phyloP scores from a whole-genome alignment of 345 rosid species.

The Syzygium aromaticum region DNA sequence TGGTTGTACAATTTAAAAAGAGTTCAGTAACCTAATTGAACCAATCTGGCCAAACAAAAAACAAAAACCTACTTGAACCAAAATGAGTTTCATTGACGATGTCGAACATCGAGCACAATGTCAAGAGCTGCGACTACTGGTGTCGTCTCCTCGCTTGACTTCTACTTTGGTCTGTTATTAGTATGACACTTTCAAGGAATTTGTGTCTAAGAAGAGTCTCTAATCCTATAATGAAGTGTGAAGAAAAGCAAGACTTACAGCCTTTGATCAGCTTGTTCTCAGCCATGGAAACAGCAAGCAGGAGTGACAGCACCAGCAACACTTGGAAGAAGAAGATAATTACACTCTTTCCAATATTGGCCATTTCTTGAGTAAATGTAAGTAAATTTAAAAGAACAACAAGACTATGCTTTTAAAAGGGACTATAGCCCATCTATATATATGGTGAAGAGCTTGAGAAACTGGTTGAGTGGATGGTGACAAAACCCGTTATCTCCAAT shows the following conservation, averaged over 20 bases:
- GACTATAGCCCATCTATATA: neutral
- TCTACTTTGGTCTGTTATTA: neutral
- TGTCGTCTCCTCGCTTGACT: neutral
- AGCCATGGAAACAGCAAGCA: slow-evolving; percentile 7
- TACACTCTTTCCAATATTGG: neutral
- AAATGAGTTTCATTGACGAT: no score
- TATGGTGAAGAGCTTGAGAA: neutral
- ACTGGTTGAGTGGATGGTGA: neutral
- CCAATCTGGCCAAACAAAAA: neutral
- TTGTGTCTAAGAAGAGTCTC: neutral
- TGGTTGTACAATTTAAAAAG: neutral
- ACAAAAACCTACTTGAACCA: neutral
- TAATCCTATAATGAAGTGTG: neutral
- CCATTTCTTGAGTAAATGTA: neutral
- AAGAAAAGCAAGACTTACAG: neutral
- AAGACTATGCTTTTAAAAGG: neutral
- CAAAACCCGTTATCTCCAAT: neutral
- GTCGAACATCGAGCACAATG: neutral
- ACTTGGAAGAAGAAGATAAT: neutral
- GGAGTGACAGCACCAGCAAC: slow-evolving; percentile 6
- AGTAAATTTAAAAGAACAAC: neutral
- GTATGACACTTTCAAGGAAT: neutral
- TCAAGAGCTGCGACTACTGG: neutral
- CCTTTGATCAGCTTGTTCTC: neutral
- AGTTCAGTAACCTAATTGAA: neutral